A percentile compares a stretch with the other conserved stretches of the same genome.
These are phyloP conservation scores for Mortierella sp. DNA, from an alignment of 371 early-diverging fungal genomes.

Conservation along the genomic window DNA sequence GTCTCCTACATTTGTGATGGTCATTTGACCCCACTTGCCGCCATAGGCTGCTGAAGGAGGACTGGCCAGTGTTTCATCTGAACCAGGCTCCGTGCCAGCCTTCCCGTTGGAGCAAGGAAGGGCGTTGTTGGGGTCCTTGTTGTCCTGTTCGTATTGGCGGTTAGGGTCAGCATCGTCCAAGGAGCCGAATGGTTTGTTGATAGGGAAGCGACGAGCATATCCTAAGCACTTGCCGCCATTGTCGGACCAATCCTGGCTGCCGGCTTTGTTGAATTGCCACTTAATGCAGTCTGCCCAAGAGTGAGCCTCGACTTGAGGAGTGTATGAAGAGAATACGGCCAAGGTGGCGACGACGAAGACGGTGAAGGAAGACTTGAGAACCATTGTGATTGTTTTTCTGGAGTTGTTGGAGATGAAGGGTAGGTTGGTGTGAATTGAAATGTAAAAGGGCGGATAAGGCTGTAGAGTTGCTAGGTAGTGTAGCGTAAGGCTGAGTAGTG, in stretches of 20 bases:
- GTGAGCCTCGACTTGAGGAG: conserved; percentile 39
- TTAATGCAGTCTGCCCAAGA: conserved; percentile 43
- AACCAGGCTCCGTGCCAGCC: conserved; percentile 22
- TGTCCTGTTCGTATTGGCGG: conserved; percentile 41
- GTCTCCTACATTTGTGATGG: conserved; percentile 25
- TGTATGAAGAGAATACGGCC: conserved; percentile 26
- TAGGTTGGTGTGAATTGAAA: neutral
- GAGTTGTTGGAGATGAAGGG: neutral
- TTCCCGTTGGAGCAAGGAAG: conserved; percentile 29
- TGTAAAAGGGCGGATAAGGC: neutral
- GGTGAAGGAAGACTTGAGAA: conserved; percentile 39
- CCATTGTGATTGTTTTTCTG: conserved; percentile 12
- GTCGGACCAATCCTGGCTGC: conserved; percentile 26
- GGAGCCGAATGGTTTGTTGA: conserved; percentile 20
- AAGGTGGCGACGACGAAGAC: conserved; percentile 21
- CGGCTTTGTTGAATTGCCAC: conserved; percentile 35
- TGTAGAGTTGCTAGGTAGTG: conserved; percentile 11
- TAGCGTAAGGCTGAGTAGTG: conserved; percentile 14
- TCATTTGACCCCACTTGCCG: conserved; percentile 35
- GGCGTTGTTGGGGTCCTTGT: conserved; percentile 17
- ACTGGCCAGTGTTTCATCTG: conserved; percentile 36
- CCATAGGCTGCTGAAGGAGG: conserved; percentile 23
- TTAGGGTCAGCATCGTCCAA: conserved; percentile 21
- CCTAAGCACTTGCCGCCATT: conserved; percentile 28
- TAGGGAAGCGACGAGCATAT: conserved; percentile 38